Evolutionary conservation across 2,329 filamentous ascomycete genomes (phyloP), one percentile per base, ranked within the genome.

Genomic region (Fusarium coicis): DNA sequence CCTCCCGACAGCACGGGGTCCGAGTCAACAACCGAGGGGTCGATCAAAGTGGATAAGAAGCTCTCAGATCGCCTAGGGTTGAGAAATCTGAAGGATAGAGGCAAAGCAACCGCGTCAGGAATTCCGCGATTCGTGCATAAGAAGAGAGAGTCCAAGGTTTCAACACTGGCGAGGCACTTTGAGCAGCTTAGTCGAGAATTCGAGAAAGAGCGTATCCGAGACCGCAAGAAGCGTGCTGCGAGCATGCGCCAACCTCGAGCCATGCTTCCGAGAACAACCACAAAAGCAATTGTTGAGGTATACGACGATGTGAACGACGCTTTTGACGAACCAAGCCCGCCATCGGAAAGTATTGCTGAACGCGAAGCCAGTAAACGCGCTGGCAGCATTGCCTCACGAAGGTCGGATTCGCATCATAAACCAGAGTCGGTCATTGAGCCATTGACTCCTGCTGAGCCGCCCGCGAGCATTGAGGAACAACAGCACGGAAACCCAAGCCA

Each of bases 111-210:
- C 7, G 83, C 86, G n/a, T 98, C 96, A 2, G 88, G 96, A 46
- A 98, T 99, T 68, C 95, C 95, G 34, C 91, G 96, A 37, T 96
- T 96, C 32, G 90, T 97, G 34, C 91, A 93, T 56, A 93, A 91
- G 79, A 91, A 88, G 75, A 92, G 91, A 73, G 88, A 92, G 58
- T 90, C 93, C 7, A 93, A 93, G 77, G 96, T 99, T 5, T 97
- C 95, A 14, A 95, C 92, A n/a, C 87, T 99, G 55, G 94, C 96
- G 23, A 94, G 94, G 76, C 96, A 98, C 80, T 98, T 99, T 79
- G 97, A 99, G 81, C 95, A 98, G 81, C 87, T 99, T 63, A 98
- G 95, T 76, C 92, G 95, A 30, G 97, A 99, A 79, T 99, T 99
- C 75, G 95, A 98, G 79, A 97, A 96, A 77, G 96, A 99, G 82